Conservation (phyloP, 2,329 filamentous ascomycete genomes). For the Trichoderma atrobrunneum region DNA sequence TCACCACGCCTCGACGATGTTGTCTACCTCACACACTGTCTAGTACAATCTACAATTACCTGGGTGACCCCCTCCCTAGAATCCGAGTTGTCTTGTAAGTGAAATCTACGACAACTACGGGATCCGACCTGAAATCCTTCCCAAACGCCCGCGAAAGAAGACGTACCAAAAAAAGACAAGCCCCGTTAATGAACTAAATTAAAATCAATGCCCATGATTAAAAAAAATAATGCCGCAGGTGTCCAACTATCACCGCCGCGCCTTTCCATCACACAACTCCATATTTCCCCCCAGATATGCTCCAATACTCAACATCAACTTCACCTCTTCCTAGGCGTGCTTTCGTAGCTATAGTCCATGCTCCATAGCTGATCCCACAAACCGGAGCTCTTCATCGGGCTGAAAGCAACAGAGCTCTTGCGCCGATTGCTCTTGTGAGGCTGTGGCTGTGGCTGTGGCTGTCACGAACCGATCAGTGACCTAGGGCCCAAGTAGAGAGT, state of each 20-base stretch:
- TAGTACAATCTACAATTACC: neutral
- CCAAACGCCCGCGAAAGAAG: neutral
- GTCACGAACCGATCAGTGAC: slow-evolving; percentile 31
- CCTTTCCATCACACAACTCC: neutral
- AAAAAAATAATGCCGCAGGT: neutral
- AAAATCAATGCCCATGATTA: neutral
- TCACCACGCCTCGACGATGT: neutral
- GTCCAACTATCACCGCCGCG: neutral
- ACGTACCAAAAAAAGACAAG: neutral
- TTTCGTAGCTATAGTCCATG: slow-evolving; percentile 56
- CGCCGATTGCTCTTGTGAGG: slow-evolving; percentile 32
- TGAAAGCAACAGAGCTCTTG: slow-evolving; percentile 37
- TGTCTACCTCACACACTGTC: neutral
- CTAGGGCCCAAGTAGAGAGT: slow-evolving; percentile 50
- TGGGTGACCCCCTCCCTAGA: neutral
- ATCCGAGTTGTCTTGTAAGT: neutral
- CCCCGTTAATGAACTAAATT: neutral
- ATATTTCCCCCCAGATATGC: neutral
- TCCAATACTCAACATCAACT: neutral
- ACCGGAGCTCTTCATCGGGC: slow-evolving; percentile 50
- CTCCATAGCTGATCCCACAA: slow-evolving; percentile 64
- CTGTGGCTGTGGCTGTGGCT: slow-evolving; percentile 25
- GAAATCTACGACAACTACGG: neutral
- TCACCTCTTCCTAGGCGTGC: slow-evolving; percentile 29
- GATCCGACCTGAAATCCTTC: neutral